These are phyloP conservation scores for Cladosporium halotolerans DNA, from an alignment of 2,329 filamentous ascomycete species.

Conservation along the genomic window DNA sequence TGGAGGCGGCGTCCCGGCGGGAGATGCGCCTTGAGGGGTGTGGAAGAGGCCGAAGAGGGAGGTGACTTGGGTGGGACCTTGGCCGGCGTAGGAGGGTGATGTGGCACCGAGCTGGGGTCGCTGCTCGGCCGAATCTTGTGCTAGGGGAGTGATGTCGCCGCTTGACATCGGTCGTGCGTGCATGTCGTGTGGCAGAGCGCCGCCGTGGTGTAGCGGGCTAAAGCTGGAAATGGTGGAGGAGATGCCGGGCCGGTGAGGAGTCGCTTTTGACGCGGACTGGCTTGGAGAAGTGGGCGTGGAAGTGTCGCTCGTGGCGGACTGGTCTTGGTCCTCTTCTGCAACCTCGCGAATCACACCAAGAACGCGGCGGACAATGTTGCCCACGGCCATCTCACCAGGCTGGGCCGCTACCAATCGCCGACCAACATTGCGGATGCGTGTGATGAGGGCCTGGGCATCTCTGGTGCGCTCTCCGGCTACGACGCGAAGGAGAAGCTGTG, in stretches of 20 bases:
- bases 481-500: constrained; percentile 79
- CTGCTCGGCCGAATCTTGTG: constrained; percentile 16
- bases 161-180: constrained; percentile 11
- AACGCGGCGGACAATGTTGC: constrained; percentile 87
- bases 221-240: constrained; percentile 41
- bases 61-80: constrained; percentile 42
- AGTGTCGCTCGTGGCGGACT: constrained; percentile 53
- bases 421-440: constrained; percentile 73
- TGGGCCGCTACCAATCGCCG: constrained; percentile 73
- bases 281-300: constrained; percentile 45
- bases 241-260: constrained; percentile 15
- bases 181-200: constrained; percentile 22
- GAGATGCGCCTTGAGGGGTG: constrained; percentile 47
- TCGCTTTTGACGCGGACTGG: constrained; percentile 20
- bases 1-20: constrained; percentile 46
- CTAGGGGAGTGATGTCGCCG: constrained; percentile 2
- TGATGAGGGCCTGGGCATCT: constrained; percentile 71
- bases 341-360: constrained; percentile 88
- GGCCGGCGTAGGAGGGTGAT: constrained; percentile 53
- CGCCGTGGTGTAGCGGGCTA: constrained; percentile 41
- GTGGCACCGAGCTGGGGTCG: constrained; percentile 59
- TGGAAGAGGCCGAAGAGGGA: constrained; percentile 87
- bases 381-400: constrained; percentile 83
- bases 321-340: constrained; percentile 65
- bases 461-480: constrained; percentile 74